Base-by-base conservation (phyloP, 164 flowering plant genomes). In the Cinnamomum chago region DNA sequence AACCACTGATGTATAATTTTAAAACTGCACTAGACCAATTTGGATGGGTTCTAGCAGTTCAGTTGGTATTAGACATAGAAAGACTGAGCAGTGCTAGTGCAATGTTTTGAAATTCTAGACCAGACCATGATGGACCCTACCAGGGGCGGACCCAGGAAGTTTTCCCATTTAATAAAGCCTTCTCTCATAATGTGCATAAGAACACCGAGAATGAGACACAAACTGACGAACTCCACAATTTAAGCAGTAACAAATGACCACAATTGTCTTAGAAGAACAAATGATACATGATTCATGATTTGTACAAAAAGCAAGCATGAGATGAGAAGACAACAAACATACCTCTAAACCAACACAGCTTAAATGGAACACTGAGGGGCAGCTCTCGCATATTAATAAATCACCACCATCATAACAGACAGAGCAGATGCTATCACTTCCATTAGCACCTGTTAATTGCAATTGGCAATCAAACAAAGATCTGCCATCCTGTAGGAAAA, bases 341-440 rank as follows among this genome's bases (percentile, higher is more conserved):
- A 93, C 98, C 98, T 87, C 73, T 77, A 93, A 70, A 74, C 88
- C 88, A 35, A 95, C 82, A 77, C 98, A 94, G 72, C 60, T 67
- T 60, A 81, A 77, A 75, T 94, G 97, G 69, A 86, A 94, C 20
- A 93, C 76, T 2, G 98, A 86, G 50, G 98, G 98, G 51, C 98
- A 94, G 22, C 72, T 81, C 81, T 94, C 97, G 76, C 98, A 94
- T 70, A 92, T 70, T 70, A 92, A 24, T 67, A 92, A 73, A 20
- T 83, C 82, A 68, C 98, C 97, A 6, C 94, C 97, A 83, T 83
- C 85, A 65, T 84, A 92, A 79, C 98, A 92, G 27, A 91, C 77
- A 55, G 90, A 82, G 78, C 98, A 94, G 69, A 90, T 85, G 72
- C 75, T 2, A 70, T 94, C 97, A 78, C 81, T 91, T 50, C 77